Conservation (phyloP, 2,329 filamentous ascomycete species). For the Epichloe typhina region DNA sequence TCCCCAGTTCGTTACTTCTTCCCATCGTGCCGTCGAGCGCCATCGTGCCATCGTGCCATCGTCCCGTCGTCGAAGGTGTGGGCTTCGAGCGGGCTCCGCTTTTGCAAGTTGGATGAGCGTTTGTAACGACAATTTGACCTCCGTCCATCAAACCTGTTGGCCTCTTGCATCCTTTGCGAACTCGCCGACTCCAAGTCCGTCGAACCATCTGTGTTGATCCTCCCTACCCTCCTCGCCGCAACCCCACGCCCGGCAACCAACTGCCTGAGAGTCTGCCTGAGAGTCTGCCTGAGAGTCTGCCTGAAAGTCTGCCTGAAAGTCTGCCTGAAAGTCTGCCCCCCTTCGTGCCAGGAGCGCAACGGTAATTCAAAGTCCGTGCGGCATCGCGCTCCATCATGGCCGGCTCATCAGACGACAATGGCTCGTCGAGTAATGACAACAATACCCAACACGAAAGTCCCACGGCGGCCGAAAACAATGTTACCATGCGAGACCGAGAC, state of each 20-base stretch:
- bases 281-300: no score
- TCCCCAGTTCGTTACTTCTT: no score
- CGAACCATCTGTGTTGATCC: background rate
- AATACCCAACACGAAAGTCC: conserved; percentile 15
- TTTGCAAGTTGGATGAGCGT: no score
- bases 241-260: conserved; percentile 1
- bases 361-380: background rate
- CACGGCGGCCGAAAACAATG: conserved; percentile 22
- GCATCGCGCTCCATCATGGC: conserved; percentile 15
- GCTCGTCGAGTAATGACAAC: conserved; percentile 19
- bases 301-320: background rate
- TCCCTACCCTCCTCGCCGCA: background rate
- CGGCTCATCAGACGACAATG: conserved; percentile 26
- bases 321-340: no score
- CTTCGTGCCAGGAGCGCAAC: background rate
- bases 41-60: no score
- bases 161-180: background rate
- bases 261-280: no score
- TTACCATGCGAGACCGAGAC: conserved; percentile 17
- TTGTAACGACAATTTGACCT: background rate
- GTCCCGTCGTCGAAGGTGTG: no score
- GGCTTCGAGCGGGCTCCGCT: no score
- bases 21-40: no score
- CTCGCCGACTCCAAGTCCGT: background rate
- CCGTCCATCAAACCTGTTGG: background rate